A percentile compares a stretch with the other conserved stretches of the same genome.
Conservation (phyloP, 805 yeast genomes). For the Blastobotrys chiropterorum region DNA sequence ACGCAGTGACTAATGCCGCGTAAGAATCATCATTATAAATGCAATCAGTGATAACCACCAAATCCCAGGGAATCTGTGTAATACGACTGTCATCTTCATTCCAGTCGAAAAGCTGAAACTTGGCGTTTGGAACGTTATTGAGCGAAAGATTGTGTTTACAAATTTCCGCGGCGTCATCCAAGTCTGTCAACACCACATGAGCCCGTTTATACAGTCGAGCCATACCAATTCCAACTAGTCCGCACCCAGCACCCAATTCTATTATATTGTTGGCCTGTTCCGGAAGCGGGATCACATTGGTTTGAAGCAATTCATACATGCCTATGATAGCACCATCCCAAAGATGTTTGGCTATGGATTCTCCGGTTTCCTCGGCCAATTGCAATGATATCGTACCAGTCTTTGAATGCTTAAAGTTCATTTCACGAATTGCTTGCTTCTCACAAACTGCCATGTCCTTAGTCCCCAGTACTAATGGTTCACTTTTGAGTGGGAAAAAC, state of each 20-base stretch:
- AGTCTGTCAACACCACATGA: conserved; percentile 32
- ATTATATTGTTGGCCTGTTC: conserved; percentile 21
- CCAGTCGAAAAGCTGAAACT: conserved; percentile 36
- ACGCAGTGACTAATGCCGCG: conserved; percentile 30
- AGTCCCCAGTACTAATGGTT: background rate
- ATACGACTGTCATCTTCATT: conserved; percentile 17
- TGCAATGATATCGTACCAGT: background rate
- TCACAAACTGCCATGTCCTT: background rate
- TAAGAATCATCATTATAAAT: conserved; percentile 39
- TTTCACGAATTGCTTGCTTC: conserved; percentile 1
- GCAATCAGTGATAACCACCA: conserved; percentile 38
- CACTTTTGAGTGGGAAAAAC: conserved; percentile 11
- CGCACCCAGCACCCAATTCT: conserved; percentile 42
- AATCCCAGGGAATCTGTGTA: conserved; percentile 27
- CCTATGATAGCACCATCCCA: conserved; percentile 37
- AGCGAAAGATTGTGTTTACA: conserved; percentile 30
- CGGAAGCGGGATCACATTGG: background rate
- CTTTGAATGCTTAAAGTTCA: background rate
- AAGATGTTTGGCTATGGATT: conserved; percentile 38
- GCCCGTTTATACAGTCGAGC: conserved; percentile 20
- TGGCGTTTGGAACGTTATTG: conserved; percentile 18
- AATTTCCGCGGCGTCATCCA: conserved; percentile 35
- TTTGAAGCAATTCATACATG: background rate
- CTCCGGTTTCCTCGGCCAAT: conserved; percentile 35
- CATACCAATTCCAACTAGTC: conserved; percentile 33